These are phyloP conservation scores for Ascochyta clinopodiicola DNA, from an alignment of 2,329 filamentous ascomycete species.

Conservation along the genomic window DNA sequence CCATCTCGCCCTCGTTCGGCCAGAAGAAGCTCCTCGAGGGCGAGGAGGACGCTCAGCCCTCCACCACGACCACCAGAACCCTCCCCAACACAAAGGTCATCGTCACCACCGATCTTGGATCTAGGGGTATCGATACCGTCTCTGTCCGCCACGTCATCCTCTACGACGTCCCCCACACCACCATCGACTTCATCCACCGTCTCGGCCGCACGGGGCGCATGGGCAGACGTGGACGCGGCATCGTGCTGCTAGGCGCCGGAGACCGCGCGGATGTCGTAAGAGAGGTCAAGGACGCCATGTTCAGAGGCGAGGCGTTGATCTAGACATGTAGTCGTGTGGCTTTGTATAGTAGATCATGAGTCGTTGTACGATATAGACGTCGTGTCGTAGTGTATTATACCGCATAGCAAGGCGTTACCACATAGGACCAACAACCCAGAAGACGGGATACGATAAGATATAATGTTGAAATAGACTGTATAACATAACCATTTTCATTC, in stretches of 20 bases:
- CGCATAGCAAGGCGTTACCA: too few relatives aligned
- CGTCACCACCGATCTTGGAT: slow-evolving; percentile 92
- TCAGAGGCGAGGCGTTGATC: slow-evolving; percentile 57
- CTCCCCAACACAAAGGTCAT: slow-evolving; percentile 85
- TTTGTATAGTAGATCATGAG: too few relatives aligned
- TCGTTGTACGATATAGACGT: too few relatives aligned
- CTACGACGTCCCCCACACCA: slow-evolving; percentile 97
- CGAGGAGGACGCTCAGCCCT: slow-evolving; percentile 1
- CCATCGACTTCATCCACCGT: slow-evolving; percentile 97
- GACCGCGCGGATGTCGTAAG: slow-evolving; percentile 89
- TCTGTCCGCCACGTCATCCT: slow-evolving; percentile 90
- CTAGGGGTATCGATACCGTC: slow-evolving; percentile 90
- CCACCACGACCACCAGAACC: slow-evolving; percentile 46
- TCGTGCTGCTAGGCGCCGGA: slow-evolving; percentile 88
- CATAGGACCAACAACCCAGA: too few relatives aligned
- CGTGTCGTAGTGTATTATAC: too few relatives aligned
- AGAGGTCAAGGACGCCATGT: slow-evolving; percentile 82
- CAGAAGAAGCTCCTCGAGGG: neutral
- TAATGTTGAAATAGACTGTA: too few relatives aligned
- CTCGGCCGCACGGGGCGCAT: slow-evolving; percentile 91
- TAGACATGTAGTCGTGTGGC: slow-evolving; percentile 27
- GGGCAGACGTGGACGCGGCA: slow-evolving; percentile 85
- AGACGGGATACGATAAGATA: too few relatives aligned
- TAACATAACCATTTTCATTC: too few relatives aligned
- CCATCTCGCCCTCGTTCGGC: slow-evolving; percentile 12